Conservation (phyloP, 805 yeast species). For the Lipomyces orientalis region DNA sequence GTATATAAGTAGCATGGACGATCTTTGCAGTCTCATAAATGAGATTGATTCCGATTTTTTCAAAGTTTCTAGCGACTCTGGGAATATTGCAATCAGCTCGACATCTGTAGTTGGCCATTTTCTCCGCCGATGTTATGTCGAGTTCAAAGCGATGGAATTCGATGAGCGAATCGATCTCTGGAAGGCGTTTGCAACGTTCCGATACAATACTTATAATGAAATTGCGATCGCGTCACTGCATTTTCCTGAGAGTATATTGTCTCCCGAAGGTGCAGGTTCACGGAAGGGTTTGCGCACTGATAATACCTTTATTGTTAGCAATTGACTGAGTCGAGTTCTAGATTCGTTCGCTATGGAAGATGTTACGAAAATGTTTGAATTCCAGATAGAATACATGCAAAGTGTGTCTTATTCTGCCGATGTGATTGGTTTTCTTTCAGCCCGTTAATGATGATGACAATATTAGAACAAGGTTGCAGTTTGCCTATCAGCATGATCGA, state of each 20-base stretch:
- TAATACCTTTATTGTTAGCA: neutral
- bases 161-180: slow-evolving; percentile 24
- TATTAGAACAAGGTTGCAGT: slow-evolving; percentile 17
- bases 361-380: slow-evolving; percentile 30
- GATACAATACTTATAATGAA: neutral
- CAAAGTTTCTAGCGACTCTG: neutral
- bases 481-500: slow-evolving; percentile 10
- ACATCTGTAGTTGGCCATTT: slow-evolving; percentile 32
- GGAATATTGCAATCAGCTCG: slow-evolving; percentile 10
- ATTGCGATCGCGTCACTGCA: neutral
- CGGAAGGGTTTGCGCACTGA: neutral
- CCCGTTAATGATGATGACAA: neutral
- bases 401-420: slow-evolving; percentile 1
- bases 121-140: slow-evolving; percentile 29
- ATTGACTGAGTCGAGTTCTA: neutral
- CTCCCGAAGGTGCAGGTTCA: neutral
- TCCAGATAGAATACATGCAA: slow-evolving; percentile 34
- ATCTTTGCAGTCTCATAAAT: slow-evolving; percentile 18
- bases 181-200: slow-evolving; percentile 20
- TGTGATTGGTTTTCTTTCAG: neutral
- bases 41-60: slow-evolving; percentile 23
- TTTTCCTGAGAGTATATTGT: neutral
- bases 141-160: slow-evolving; percentile 24
- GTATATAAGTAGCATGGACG: slow-evolving; percentile 19
- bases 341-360: slow-evolving; percentile 58